phyloP scores from a whole-genome alignment of 345 rosid species.

The Zanthoxylum bungeanum region DNA sequence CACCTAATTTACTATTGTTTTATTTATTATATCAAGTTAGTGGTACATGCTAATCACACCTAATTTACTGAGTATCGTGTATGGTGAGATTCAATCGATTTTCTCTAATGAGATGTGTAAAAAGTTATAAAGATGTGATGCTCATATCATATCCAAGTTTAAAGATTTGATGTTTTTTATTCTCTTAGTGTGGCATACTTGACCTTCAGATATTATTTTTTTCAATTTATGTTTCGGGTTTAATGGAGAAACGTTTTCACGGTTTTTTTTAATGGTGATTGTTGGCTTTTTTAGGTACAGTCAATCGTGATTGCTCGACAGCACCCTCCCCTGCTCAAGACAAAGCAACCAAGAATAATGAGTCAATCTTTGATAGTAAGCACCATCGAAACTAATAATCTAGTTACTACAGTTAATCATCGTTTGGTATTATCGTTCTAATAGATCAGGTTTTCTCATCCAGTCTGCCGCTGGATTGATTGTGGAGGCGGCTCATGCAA shows the following conservation, averaged over 20 bases:
- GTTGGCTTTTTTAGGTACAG: slow-evolving; percentile 45
- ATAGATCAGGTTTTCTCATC: background rate
- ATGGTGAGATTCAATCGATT: background rate
- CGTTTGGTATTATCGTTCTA: background rate
- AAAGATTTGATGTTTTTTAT: background rate
- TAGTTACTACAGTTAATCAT: background rate
- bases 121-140: background rate
- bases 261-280: slow-evolving; percentile 1
- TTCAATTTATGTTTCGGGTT: background rate
- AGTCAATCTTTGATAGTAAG: slow-evolving; percentile 55
- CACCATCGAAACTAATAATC: background rate
- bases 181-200: background rate
- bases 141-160: slow-evolving; percentile 3
- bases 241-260: background rate
- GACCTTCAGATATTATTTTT: background rate
- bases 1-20: background rate
- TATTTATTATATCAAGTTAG: background rate
- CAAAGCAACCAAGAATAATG: slow-evolving; percentile 30
- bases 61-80: background rate
- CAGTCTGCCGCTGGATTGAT: slow-evolving; percentile 68
- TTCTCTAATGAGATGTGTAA: background rate
- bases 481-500: slow-evolving; percentile 85
- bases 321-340: slow-evolving; percentile 46
- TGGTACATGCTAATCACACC: slow-evolving; percentile 5
- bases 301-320: slow-evolving; percentile 42